Conservation (phyloP, 768 basidiomycete genomes). For the Lactarius pseudohatsudake region DNA sequence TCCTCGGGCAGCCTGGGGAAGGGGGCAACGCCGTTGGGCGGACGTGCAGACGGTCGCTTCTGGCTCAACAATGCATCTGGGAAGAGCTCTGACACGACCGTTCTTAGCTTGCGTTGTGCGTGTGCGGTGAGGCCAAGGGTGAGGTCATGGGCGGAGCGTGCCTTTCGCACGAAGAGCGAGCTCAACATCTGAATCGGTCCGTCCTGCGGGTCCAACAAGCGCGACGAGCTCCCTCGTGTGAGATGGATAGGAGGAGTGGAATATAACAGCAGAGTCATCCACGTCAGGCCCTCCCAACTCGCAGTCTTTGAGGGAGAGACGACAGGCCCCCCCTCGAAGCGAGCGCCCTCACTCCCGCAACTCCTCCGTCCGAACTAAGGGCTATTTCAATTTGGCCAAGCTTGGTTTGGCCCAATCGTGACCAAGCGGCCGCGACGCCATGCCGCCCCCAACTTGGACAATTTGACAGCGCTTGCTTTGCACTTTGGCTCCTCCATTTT, state of each 20-base stretch:
- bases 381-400: not conserved
- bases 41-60: too few species aligned
- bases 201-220: not conserved
- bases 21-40: not conserved
- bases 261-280: not conserved
- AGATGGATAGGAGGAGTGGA: not conserved
- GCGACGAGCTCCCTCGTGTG: not conserved
- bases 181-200: conserved; percentile 1
- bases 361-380: not conserved
- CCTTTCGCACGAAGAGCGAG: not conserved
- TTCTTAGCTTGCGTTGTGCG: not conserved
- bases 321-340: not conserved
- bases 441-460: too few species aligned
- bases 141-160: conserved; percentile 1
- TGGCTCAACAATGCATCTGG: too few species aligned
- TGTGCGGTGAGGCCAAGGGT: not conserved
- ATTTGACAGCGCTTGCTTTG: too few species aligned
- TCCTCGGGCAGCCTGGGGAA: conserved; percentile 6
- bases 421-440: not conserved
- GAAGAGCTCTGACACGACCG: conserved; percentile 2
- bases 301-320: not conserved
- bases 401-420: not conserved
- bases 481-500: not conserved
- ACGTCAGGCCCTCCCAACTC: not conserved
- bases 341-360: not conserved